Conservation (phyloP, 495 filamentous ascomycete genomes). For the Thozetella sp. region DNA sequence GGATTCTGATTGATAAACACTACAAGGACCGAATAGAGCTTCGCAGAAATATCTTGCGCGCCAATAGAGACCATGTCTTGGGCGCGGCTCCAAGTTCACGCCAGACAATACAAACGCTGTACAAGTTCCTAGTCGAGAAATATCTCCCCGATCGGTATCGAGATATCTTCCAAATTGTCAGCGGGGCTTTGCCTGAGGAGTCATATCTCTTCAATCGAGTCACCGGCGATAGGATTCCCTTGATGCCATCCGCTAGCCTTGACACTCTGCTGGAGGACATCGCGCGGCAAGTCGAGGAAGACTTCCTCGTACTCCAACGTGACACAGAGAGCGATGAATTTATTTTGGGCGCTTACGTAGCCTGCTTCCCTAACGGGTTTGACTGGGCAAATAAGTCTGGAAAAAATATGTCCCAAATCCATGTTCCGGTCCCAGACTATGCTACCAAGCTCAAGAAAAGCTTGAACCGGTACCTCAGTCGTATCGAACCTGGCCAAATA, state of each 20-base stretch:
- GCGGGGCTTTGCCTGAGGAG: background rate
- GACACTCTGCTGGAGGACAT: background rate
- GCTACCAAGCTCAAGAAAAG: background rate
- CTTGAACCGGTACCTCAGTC: background rate
- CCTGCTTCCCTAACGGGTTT: background rate
- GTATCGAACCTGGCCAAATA: background rate
- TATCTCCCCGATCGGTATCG: background rate
- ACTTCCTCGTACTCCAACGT: background rate
- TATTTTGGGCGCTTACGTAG: background rate
- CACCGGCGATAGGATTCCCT: background rate
- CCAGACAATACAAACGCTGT: background rate
- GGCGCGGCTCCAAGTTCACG: background rate
- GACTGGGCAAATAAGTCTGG: background rate
- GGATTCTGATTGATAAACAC: background rate
- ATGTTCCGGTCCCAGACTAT: background rate
- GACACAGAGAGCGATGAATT: background rate
- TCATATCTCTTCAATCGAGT: background rate
- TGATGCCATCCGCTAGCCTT: background rate
- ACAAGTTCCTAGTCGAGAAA: background rate
- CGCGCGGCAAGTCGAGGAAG: background rate
- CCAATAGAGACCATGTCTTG: background rate
- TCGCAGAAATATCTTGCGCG: background rate
- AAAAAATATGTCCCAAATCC: background rate
- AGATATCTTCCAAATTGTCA: background rate
- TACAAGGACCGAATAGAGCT: background rate